Conservation (phyloP, 306 rosid genomes). For the Comarum palustre region DNA sequence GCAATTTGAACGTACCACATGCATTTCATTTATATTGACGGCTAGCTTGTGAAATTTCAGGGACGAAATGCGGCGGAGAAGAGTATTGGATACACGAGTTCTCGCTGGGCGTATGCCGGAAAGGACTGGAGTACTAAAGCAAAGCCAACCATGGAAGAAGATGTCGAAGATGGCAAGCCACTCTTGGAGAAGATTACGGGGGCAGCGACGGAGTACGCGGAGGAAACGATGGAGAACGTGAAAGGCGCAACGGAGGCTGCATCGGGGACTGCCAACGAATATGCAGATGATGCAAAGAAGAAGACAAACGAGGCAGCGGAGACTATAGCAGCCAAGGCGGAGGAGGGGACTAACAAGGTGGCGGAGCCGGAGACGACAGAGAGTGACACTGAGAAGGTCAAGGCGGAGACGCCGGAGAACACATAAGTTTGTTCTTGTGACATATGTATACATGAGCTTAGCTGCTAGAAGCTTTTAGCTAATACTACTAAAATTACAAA, state of each 20-base stretch:
- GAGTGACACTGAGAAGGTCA: constrained; percentile 24
- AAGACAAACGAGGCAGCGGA: constrained; percentile 14
- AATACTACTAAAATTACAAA: neutral
- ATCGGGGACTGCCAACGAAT: constrained; percentile 31
- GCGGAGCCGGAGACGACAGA: constrained; percentile 30
- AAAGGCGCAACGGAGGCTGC: constrained; percentile 10
- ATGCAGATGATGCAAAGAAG: constrained; percentile 47
- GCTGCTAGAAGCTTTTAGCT: neutral
- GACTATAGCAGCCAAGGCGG: constrained; percentile 19
- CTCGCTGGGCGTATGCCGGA: constrained; percentile 20
- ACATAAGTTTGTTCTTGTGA: neutral
- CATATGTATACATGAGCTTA: neutral
- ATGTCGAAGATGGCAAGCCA: constrained; percentile 16
- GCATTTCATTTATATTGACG: neutral
- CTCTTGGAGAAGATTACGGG: constrained; percentile 25
- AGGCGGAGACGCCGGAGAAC: constrained; percentile 26
- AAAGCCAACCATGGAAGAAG: constrained; percentile 24
- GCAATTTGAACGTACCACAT: neutral
- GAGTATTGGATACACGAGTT: constrained; percentile 19
- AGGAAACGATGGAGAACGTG: constrained; percentile 8
- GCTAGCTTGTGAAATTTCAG: constrained; percentile 30
- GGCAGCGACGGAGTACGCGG: neutral
- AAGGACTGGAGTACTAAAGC: constrained; percentile 21
- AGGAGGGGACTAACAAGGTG: constrained; percentile 23
- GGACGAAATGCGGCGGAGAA: constrained; percentile 36